These are phyloP conservation scores for Haberlea rhodopensis DNA, from an alignment of 257 asterid genomes.

Conservation along the genomic window DNA sequence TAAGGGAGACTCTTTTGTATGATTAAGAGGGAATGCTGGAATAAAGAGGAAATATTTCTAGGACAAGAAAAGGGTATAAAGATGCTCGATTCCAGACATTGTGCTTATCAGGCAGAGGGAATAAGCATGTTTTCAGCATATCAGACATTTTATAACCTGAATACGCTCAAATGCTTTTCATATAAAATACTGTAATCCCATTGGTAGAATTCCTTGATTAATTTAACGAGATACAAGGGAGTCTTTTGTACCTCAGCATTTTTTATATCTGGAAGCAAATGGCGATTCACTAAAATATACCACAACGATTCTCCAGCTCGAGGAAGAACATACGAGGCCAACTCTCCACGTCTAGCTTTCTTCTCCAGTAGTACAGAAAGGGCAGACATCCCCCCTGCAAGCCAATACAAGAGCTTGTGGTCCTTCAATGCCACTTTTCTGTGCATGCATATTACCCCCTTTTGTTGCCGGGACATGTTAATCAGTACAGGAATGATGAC, in stretches of 20 bases:
- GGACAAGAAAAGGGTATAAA: neutral
- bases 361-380: constrained; percentile 90
- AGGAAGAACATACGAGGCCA: constrained; percentile 95
- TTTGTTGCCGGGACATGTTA: constrained; percentile 33
- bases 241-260: constrained; percentile 78
- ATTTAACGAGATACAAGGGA: neutral
- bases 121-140: too few relatives aligned
- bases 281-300: constrained; percentile 92
- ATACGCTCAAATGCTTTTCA: neutral
- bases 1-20: neutral
- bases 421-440: constrained; percentile 85
- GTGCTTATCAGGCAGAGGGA: too few relatives aligned
- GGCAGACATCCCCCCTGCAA: constrained; percentile 88
- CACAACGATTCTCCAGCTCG: constrained; percentile 97
- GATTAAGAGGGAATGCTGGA: neutral
- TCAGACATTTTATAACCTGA: neutral
- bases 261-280: constrained; percentile 73
- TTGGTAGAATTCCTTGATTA: constrained; percentile 9
- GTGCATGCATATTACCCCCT: constrained; percentile 91
- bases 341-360: constrained; percentile 94
- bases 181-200: neutral
- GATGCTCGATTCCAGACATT: neutral
- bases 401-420: constrained; percentile 94
- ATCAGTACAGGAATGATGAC: constrained; percentile 31
- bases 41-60: neutral